Evolutionary conservation across 192 early-diverging fungal genomes (phyloP), one percentile per base, ranked within the genome.

Genomic region (Coemansia asiatica): DNA sequence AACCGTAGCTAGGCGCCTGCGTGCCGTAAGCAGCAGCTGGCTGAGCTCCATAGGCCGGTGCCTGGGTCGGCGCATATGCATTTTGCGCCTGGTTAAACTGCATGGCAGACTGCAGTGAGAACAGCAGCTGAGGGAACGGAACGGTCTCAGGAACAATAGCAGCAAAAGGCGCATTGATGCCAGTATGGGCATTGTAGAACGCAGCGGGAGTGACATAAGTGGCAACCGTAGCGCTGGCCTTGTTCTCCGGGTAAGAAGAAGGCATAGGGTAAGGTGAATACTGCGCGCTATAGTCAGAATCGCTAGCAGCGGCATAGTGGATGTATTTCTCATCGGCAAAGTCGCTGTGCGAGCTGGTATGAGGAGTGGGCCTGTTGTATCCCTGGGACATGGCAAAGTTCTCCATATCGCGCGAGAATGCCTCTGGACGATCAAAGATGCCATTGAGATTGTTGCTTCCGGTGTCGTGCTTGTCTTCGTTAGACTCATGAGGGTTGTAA

Each of bases 311-410:
- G 22, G 46, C 28, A 21, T 10, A 8, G 12, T 15, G 40, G 40
- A 16, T 44, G 40, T 16, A 44, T 15, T 44, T 44, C 16, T 44
- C 40, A 10, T 44, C 40, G 0, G 40, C 48, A 25, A 4, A 21
- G 4, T 10, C 29, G 48, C 48, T 63, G n/a, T 18, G 23, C 12
- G 36, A 51, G 49, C 49, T 49, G 7, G 28, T 22, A 15, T 47
- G 31, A 22, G 21, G 59, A 23, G 29, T 18, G 22, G 33, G n/a
- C 15, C 29, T 25, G 59, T 46, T 59, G 63, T 74, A 74, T 21
- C 68, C 72, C 33, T 74, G 72, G n/a, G 72, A 66, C 48, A 58
- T 51, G n/a, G 63, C 63, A 55, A 70, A 72, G 60, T 57, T 74
- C 53, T 47, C 50, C 4, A 71, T 59, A 25, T 82, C 79, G 57